Percentiles rank a stretch among this genome's conserved stretches.
Evolutionary conservation across 495 filamentous ascomycete species (phyloP).

Genomic region (Podospora tetraspora): DNA sequence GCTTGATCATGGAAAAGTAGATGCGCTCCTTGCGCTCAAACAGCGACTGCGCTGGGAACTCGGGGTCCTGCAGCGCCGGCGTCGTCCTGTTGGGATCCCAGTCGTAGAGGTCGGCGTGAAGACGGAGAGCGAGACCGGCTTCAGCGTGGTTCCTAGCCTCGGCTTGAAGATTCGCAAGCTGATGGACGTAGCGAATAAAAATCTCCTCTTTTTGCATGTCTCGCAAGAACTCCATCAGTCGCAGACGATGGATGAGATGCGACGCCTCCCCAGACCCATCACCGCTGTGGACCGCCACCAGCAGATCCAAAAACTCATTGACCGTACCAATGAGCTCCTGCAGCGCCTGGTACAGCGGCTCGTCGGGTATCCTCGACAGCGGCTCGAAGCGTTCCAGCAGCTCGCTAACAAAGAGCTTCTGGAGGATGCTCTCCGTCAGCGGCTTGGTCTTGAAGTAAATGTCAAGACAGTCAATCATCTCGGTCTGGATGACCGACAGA

Average conservation of each 20-base stretch:
- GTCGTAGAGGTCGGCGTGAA: slow-evolving; percentile 88
- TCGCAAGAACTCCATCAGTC: slow-evolving; percentile 92
- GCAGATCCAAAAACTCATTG: slow-evolving; percentile 83
- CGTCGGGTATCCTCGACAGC: slow-evolving; percentile 58
- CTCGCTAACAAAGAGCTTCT: slow-evolving; percentile 89
- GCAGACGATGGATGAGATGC: slow-evolving; percentile 75
- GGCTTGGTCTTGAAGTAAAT: slow-evolving; percentile 83
- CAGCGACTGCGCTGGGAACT: slow-evolving; percentile 74
- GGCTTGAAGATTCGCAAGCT: slow-evolving; percentile 74
- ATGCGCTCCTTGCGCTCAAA: slow-evolving; percentile 92
- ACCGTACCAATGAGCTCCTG: slow-evolving; percentile 74
- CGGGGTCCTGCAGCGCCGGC: slow-evolving; percentile 63
- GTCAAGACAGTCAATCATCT: slow-evolving; percentile 94
- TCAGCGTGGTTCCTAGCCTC: slow-evolving; percentile 76
- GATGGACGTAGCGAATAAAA: slow-evolving; percentile 94
- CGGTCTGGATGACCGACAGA: slow-evolving; percentile 84
- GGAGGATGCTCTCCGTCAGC: slow-evolving; percentile 79
- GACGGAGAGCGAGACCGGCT: slow-evolving; percentile 81
- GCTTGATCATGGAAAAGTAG: slow-evolving; percentile 89
- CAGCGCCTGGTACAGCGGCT: slow-evolving; percentile 70
- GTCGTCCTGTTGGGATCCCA: slow-evolving; percentile 76
- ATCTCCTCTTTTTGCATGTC: slow-evolving; percentile 98
- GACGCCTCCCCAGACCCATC: slow-evolving; percentile 71
- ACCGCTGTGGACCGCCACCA: slow-evolving; percentile 85
- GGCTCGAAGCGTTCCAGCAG: slow-evolving; percentile 74